Percentiles rank a stretch among this genome's conserved stretches.
These are phyloP conservation scores for Trichoderma harzianum DNA, from an alignment of 2,329 filamentous ascomycete species.

Conservation along the genomic window DNA sequence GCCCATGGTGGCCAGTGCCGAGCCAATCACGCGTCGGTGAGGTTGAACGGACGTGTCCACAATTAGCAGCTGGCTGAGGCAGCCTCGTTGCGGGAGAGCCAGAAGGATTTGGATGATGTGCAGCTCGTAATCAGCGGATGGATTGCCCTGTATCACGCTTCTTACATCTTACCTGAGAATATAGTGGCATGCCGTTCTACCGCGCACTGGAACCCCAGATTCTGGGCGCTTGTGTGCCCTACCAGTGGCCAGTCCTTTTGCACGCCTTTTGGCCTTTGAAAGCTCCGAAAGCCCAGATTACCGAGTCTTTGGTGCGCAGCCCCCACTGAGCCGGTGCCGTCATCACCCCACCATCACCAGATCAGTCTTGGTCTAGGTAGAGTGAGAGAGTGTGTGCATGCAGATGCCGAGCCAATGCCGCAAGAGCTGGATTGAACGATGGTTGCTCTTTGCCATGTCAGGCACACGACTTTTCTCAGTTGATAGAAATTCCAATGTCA, in stretches of 20 bases:
- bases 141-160: background rate
- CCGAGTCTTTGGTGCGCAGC: background rate
- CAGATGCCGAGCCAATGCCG: background rate
- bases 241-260: background rate
- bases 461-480: background rate
- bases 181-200: background rate
- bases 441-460: background rate
- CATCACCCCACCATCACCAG: constrained; percentile 13
- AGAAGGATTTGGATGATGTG: background rate
- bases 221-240: background rate
- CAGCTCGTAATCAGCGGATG: background rate
- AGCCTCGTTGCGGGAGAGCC: background rate
- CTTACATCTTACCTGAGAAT: background rate
- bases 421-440: background rate
- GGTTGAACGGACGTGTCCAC: constrained; percentile 25
- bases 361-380: background rate
- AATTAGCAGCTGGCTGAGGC: background rate
- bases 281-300: constrained; percentile 5
- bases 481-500: background rate
- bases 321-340: background rate
- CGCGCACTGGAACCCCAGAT: background rate
- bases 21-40: constrained; percentile 36
- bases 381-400: background rate
- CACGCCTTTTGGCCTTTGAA: background rate
- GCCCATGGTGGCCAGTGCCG: constrained; percentile 26